Base-by-base conservation (phyloP, 1,284 basidiomycete genomes). In the Puccinia coronata region DNA sequence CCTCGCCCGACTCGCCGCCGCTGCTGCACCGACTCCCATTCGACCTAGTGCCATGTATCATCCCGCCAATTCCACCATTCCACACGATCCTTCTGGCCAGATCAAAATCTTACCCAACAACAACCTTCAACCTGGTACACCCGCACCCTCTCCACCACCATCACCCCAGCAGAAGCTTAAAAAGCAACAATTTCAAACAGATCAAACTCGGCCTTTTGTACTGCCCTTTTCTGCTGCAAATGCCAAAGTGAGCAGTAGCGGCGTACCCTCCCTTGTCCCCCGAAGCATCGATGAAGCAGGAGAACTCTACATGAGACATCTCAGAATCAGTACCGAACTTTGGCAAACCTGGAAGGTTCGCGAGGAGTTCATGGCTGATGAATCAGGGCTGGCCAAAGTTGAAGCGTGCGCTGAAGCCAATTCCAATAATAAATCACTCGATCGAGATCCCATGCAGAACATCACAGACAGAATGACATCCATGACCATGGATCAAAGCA, bases 151-250 rank as follows among this genome's bases (percentile, higher is more conserved):
- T 0, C 96, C 96, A 0, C 92, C 94, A 0, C 92, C 92, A 0
- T 91, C 92, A 25, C 88, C 88, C 31, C 92, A 91, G 23, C 72
- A 73, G 18, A 97, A 96, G 85, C 94, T 93, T 11, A 98, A 98
- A 88, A 98, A 98, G 86, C 95, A 96, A 85, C 96, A 98, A 85
- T 99, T 95, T 87, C 97, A 99, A 86, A 99, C 97, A 0, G 97
- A 99, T 86, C 97, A 97, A 85, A 91, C 88, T 47, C 90, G 94
- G 11, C 97, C 97, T 0, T 99, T 99, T 86, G 88, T 99, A 80
- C 95, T 99, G 85, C 97, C 97, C 0, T 99, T 97, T 86, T 93
- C 94, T 18, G 86, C 83, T 1, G 83, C 87, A 14, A 86, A 86
- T 80, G 82, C 82, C 18, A 72, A 57, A 49, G n/a, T 74, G 43